Evolutionary conservation across 1,284 basidiomycete species (phyloP).

Genomic region (Pholiota adiposa): DNA sequence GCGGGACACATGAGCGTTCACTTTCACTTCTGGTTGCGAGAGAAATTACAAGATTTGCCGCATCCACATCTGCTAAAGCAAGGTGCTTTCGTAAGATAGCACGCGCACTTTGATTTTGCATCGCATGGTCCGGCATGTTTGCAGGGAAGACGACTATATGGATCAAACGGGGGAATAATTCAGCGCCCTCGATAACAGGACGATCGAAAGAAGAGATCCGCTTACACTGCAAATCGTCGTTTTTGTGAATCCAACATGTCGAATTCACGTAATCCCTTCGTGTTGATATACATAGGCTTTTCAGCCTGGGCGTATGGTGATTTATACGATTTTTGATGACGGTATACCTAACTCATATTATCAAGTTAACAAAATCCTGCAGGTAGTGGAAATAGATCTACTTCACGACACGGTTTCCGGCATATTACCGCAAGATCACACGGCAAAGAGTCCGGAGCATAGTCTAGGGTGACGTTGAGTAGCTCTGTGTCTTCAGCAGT

Average conservation of each 20-base stretch:
- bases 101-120: conserved; percentile 37
- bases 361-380: no score
- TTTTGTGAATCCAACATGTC: neutral
- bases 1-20: neutral
- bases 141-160: conserved; percentile 42
- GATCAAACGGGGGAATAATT: neutral
- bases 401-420: conserved; percentile 54
- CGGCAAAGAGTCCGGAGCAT: conserved; percentile 41
- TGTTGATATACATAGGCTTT: neutral
- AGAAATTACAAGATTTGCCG: conserved; percentile 14
- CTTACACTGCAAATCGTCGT: conserved; percentile 1
- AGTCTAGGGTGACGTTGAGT: conserved; percentile 32
- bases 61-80: conserved; percentile 44
- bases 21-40: no score
- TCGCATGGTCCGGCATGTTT: conserved; percentile 50
- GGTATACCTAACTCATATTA: conserved; percentile 10
- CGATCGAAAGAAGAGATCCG: neutral
- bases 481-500: conserved; percentile 33
- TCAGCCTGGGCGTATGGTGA: neutral
- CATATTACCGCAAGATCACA: conserved; percentile 52
- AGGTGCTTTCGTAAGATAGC: conserved; percentile 39
- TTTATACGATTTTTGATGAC: conserved; percentile 4
- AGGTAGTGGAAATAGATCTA: no score
- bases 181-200: neutral
- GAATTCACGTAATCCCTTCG: neutral